Evolutionary conservation across 148 eudicot species (phyloP), one percentile per base, ranked within the genome.

Genomic region (Rhododendron ovatum): DNA sequence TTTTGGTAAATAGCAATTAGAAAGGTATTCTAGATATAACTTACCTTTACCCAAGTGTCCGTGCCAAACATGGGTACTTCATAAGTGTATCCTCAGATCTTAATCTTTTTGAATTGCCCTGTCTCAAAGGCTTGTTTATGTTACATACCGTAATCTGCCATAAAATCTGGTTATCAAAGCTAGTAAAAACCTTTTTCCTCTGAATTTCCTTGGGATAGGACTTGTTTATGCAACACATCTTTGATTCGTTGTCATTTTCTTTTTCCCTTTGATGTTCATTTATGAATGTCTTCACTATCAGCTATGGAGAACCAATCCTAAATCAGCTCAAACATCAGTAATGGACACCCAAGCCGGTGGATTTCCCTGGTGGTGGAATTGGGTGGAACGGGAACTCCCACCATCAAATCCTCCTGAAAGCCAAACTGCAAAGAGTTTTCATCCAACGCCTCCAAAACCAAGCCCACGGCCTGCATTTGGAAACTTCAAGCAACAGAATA

Each of bases 361-460:
- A 75, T 93, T 88, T 57, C 98, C 98, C 8, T 98, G 95, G 95
- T 97, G 98, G 98, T 94, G 98, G 99, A 98, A 92, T 92, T 98
- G 99, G 99, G 85, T 95, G 85, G 98, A 93, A 45, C 91, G 91
- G 63, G 93, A 94, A 63, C 87, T 87, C n/a, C 91, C 92, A 14
- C 90, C 89, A 1, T 20, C 89, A 81, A 93, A 86, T 15, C 87
- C 91, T 28, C 67, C 93, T 12, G 90, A 89, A 53, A 93, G 82
- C 90, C 93, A 87, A 80, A 43, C 91, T 17, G 24, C 45, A 3
- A 91, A 90, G 82, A 89, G 69, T 85, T 83, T 88, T 76, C 85
- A 50, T 17, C 82, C 84, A 26, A 92, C 98, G 65, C 98, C 98
- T 28, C 82, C 91, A 79, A 94, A 91, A 81, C 89, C 90, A 8